These are phyloP conservation scores for Diaporthe longicolla DNA, from an alignment of 2,329 filamentous ascomycete species.

Conservation along the genomic window DNA sequence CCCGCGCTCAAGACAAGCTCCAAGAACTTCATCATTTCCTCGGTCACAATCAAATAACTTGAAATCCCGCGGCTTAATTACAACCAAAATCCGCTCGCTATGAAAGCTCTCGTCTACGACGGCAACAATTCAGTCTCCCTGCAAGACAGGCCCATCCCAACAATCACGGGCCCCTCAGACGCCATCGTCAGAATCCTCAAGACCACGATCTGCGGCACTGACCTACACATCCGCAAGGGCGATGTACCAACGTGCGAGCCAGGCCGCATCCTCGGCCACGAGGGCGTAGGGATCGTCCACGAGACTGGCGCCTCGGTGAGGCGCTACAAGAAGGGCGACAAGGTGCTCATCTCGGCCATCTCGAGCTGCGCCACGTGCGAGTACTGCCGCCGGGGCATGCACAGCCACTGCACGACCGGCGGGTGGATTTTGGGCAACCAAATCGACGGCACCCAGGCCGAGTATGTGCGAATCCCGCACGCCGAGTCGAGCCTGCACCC, in stretches of 20 bases:
- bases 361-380: slow-evolving; percentile 65
- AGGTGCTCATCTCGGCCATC: slow-evolving; percentile 66
- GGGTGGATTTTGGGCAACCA: slow-evolving; percentile 69
- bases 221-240: slow-evolving; percentile 69
- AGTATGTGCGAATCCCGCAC: slow-evolving; percentile 67
- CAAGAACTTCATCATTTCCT: not conserved
- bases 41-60: not conserved
- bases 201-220: slow-evolving; percentile 67
- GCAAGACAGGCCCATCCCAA: slow-evolving; percentile 58
- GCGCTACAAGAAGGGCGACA: slow-evolving; percentile 63
- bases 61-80: not conserved
- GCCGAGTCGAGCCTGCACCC: slow-evolving; percentile 63
- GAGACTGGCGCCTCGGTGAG: slow-evolving; percentile 60
- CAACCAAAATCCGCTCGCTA: slow-evolving; percentile 46
- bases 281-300: slow-evolving; percentile 66
- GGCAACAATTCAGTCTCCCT: slow-evolving; percentile 53
- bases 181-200: slow-evolving; percentile 63
- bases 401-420: slow-evolving; percentile 66
- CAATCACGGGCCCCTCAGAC: slow-evolving; percentile 59
- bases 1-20: not conserved
- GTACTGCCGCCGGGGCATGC: slow-evolving; percentile 65
- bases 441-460: slow-evolving; percentile 69
- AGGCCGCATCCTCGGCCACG: slow-evolving; percentile 66
- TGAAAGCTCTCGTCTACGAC: slow-evolving; percentile 64
- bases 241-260: slow-evolving; percentile 63